Evolutionary conservation across 768 basidiomycete species (phyloP).

Genomic region (Psilocybe subaeruginosa): DNA sequence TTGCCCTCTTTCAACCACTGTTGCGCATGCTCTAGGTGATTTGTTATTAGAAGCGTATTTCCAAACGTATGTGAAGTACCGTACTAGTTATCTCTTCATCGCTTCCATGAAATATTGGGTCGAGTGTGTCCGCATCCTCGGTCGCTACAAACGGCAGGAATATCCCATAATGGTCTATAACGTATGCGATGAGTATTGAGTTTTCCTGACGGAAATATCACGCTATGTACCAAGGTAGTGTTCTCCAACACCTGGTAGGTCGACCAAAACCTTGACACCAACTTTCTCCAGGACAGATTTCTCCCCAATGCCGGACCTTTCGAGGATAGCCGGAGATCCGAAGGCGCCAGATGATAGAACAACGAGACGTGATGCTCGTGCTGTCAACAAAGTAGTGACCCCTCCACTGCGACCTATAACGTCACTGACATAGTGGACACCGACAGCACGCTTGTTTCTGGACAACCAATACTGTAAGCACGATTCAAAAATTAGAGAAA

Average conservation of each 20-base stretch:
- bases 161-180: conserved; percentile 43
- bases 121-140: conserved; percentile 50
- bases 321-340: conserved; percentile 58
- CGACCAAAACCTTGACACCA: conserved; percentile 52
- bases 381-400: conserved; percentile 21
- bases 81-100: conserved; percentile 43
- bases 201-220: neutral
- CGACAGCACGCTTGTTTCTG: conserved; percentile 46
- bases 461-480: neutral
- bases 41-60: neutral
- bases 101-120: conserved; percentile 46
- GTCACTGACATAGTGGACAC: conserved; percentile 54
- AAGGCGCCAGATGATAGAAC: conserved; percentile 57
- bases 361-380: conserved; percentile 45
- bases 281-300: conserved; percentile 45
- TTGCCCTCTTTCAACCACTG: conserved; percentile 39
- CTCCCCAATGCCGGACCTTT: conserved; percentile 65
- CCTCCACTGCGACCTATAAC: conserved; percentile 25
- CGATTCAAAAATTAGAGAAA: neutral
- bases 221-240: conserved; percentile 52
- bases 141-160: conserved; percentile 46
- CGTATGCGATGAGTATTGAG: neutral
- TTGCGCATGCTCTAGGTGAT: conserved; percentile 22
- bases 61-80: conserved; percentile 5
- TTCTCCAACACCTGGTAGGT: conserved; percentile 79